Evolutionary conservation across 768 basidiomycete genomes (phyloP).

Genomic region (Pleurotus eryngii): DNA sequence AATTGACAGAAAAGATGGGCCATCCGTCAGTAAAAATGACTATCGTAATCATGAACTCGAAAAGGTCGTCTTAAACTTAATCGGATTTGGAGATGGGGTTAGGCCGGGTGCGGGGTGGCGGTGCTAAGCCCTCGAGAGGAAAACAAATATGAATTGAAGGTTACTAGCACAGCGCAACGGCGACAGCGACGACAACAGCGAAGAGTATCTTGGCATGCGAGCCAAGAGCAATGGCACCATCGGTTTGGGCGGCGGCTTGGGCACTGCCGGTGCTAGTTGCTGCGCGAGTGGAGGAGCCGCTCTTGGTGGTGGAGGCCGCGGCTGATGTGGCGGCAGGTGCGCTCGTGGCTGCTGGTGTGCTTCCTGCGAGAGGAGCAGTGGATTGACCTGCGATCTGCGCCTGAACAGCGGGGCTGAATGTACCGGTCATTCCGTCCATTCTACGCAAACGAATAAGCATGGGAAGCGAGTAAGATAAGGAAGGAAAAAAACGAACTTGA

Average conservation of each 20-base stretch:
- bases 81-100: neutral
- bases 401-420: conserved; percentile 53
- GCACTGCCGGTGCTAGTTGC: neutral
- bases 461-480: neutral
- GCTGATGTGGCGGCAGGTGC: conserved; percentile 19
- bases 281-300: conserved; percentile 6
- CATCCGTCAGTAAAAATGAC: neutral
- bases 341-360: conserved; percentile 24
- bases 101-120: neutral
- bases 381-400: conserved; percentile 60
- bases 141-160: neutral
- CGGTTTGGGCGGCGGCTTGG: conserved; percentile 1
- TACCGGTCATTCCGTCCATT: conserved; percentile 66
- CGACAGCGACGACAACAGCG: conserved; percentile 3
- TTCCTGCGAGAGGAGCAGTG: conserved; percentile 50
- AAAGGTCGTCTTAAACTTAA: neutral
- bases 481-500: conserved; percentile 46
- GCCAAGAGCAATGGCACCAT: conserved; percentile 5
- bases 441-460: conserved; percentile 28
- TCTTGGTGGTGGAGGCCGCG: conserved; percentile 15
- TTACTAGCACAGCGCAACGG: conserved; percentile 7
- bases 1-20: neutral
- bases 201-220: neutral
- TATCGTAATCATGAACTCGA: neutral
- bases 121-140: neutral